phyloP scores from a whole-genome alignment of 2,329 filamentous ascomycete genomes.

The Curvularia spicifera region DNA sequence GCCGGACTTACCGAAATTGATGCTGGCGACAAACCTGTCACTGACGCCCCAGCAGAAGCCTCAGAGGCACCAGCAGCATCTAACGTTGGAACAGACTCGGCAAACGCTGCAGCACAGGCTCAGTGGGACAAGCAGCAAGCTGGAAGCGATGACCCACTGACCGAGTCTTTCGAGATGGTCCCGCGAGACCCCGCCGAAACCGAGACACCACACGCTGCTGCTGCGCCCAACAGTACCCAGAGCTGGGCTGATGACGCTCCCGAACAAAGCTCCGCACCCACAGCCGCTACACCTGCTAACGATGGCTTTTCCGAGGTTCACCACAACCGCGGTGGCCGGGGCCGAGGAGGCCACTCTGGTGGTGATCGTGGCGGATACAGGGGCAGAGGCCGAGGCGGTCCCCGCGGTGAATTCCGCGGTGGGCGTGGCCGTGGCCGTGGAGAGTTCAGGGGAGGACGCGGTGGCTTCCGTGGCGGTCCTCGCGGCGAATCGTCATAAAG shows the following conservation, averaged over 20 bases:
- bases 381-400: slow-evolving; percentile 58
- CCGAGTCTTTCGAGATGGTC: slow-evolving; percentile 77
- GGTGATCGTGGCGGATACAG: slow-evolving; percentile 61
- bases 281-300: slow-evolving; percentile 48
- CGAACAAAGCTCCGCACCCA: slow-evolving; percentile 36
- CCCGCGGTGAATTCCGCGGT: slow-evolving; percentile 48
- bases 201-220: slow-evolving; percentile 65
- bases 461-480: slow-evolving; percentile 43
- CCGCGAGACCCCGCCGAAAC: slow-evolving; percentile 76
- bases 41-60: slow-evolving; percentile 36
- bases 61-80: slow-evolving; percentile 45
- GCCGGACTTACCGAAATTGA: slow-evolving; percentile 73
- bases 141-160: slow-evolving; percentile 57
- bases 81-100: slow-evolving; percentile 51
- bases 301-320: slow-evolving; percentile 78
- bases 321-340: slow-evolving; percentile 53
- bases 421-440: slow-evolving; percentile 53
- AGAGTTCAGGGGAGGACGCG: slow-evolving; percentile 54
- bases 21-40: slow-evolving; percentile 35
- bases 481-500: slow-evolving; percentile 37
- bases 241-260: slow-evolving; percentile 82
- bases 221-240: slow-evolving; percentile 66
- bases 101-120: slow-evolving; percentile 65
- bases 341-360: slow-evolving; percentile 54
- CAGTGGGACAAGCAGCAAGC: slow-evolving; percentile 67